Conservation (phyloP, 345 rosid genomes). For the Acer saccharum region DNA sequence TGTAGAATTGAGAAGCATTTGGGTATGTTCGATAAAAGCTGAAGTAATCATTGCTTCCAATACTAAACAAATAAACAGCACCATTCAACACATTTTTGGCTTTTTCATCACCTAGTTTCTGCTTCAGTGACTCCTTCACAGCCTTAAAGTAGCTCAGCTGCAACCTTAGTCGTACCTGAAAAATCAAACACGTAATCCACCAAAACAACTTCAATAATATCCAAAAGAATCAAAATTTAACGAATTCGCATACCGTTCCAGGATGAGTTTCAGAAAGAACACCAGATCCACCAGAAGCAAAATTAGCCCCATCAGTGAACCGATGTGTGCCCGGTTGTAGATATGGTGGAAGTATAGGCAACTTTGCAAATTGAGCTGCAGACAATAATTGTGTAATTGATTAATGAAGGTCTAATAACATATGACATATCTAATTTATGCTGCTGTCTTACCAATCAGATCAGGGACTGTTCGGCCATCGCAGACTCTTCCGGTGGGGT, state of each 20-base stretch:
- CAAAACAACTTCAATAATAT: no score
- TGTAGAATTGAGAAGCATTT: neutral
- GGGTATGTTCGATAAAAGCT: neutral
- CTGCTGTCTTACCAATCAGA: no score
- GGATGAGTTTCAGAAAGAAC: conserved; percentile 2
- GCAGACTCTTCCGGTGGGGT: no score
- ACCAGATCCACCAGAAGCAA: conserved; percentile 27
- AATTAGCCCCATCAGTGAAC: conserved; percentile 21
- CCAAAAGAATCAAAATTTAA: no score
- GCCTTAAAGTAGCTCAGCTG: no score
- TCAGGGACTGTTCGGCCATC: no score
- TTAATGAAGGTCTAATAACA: no score
- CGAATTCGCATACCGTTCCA: no score
- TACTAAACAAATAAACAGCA: conserved; percentile 27
- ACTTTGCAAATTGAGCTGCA: conserved; percentile 17
- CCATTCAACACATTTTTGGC: conserved; percentile 14
- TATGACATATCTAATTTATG: no score
- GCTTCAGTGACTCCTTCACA: conserved; percentile 16
- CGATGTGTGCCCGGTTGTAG: conserved; percentile 21
- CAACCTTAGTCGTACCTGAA: no score
- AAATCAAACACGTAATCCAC: no score
- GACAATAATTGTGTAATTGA: no score
- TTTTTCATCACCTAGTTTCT: conserved; percentile 19
- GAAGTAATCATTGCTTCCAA: conserved; percentile 33
- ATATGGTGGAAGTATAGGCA: conserved; percentile 14